These are phyloP conservation scores for Ceratocystis cubensis DNA, from an alignment of 2,329 filamentous ascomycete species.

Conservation along the genomic window DNA sequence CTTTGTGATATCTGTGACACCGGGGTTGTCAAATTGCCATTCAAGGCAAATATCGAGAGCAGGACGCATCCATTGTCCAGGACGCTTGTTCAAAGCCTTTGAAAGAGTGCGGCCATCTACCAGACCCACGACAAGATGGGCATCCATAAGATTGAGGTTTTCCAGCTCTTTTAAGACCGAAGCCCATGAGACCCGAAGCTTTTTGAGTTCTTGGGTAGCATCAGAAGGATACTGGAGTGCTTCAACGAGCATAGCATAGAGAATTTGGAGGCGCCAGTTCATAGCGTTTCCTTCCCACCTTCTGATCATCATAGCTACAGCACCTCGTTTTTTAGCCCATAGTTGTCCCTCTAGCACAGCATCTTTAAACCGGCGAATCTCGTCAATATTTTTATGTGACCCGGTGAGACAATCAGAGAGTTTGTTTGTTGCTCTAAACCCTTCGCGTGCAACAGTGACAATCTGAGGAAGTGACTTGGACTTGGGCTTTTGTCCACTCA, in stretches of 20 bases:
- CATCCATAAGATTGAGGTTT: conserved; percentile 44
- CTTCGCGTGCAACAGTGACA: conserved; percentile 56
- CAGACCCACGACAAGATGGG: conserved; percentile 45
- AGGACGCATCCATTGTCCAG: conserved; percentile 71
- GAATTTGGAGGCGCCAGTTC: conserved; percentile 58
- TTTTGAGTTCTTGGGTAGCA: conserved; percentile 27
- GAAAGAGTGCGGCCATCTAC: conserved; percentile 66
- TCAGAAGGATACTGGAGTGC: conserved; percentile 30
- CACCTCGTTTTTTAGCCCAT: conserved; percentile 43
- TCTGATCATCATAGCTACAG: conserved; percentile 61
- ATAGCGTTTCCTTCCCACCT: conserved; percentile 50
- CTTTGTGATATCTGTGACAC: conserved; percentile 43
- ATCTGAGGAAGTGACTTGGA: conserved; percentile 38
- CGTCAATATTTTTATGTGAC: conserved; percentile 47
- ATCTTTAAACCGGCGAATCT: conserved; percentile 52
- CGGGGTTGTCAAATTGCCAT: conserved; percentile 79
- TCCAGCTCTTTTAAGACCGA: conserved; percentile 38
- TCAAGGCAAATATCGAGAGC: conserved; percentile 69
- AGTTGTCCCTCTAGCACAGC: conserved; percentile 37
- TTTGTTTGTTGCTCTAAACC: conserved; percentile 68
- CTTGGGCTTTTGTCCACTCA: conserved; percentile 36
- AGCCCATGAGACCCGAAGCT: conserved; percentile 19
- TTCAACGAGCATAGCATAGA: conserved; percentile 56
- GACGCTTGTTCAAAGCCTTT: conserved; percentile 53
- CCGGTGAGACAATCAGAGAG: conserved; percentile 54